Conservation (phyloP, 345 rosid genomes). For the Psidium friedrichsthalianum region DNA sequence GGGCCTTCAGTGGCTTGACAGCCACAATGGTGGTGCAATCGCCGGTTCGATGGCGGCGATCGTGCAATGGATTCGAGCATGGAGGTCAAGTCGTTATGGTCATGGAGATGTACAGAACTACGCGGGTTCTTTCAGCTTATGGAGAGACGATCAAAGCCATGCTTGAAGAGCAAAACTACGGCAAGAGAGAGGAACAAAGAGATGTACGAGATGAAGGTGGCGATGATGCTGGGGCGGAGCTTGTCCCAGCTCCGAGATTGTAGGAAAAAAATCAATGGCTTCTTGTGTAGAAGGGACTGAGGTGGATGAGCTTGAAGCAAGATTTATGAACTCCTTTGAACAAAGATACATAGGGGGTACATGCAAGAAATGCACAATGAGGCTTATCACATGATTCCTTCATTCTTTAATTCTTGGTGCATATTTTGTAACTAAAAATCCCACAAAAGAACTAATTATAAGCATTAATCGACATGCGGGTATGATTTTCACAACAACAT, state of each 20-base stretch:
- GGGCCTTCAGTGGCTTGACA: no score
- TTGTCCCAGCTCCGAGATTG: slow-evolving; percentile 28
- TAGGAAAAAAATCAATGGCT: slow-evolving; percentile 13
- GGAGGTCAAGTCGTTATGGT: slow-evolving; percentile 45
- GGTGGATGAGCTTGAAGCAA: slow-evolving; percentile 31
- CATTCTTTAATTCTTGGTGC: neutral
- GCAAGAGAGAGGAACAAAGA: slow-evolving; percentile 24
- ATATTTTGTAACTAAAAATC: neutral
- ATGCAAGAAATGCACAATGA: neutral
- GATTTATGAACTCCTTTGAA: slow-evolving; percentile 9
- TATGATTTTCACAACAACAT: neutral
- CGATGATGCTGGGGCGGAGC: slow-evolving; percentile 39
- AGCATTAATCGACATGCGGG: neutral
- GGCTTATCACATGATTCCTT: neutral
- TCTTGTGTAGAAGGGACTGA: slow-evolving; percentile 2
- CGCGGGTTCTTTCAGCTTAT: slow-evolving; percentile 22
- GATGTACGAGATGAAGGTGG: slow-evolving; percentile 26
- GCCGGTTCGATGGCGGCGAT: slow-evolving; percentile 21
- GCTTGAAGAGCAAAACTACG: slow-evolving; percentile 4
- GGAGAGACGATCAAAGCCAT: slow-evolving; percentile 18
- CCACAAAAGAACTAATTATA: neutral
- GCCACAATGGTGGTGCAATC: slow-evolving; percentile 9
- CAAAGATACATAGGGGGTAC: neutral
- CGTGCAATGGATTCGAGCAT: slow-evolving; percentile 26
- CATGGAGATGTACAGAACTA: slow-evolving; percentile 42